phyloP scores from a whole-genome alignment of 2,329 filamentous ascomycete genomes.

The Pseudogymnoascus sp. region DNA sequence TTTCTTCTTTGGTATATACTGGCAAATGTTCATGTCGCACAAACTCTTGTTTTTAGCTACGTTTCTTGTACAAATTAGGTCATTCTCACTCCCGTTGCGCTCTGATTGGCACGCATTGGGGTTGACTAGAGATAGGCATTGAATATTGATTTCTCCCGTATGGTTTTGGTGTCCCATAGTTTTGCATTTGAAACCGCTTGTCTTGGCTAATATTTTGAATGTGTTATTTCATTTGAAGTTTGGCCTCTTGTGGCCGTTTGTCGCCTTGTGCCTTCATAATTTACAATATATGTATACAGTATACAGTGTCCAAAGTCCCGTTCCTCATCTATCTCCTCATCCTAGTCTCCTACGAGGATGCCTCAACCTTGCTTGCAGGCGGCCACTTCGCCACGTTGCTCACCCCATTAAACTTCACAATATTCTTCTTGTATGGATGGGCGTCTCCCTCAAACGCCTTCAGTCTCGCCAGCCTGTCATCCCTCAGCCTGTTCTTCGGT shows the following conservation, averaged over 20 bases:
- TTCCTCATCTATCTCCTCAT: background rate
- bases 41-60: background rate
- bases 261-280: background rate
- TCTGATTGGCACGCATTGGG: background rate
- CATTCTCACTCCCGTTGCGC: background rate
- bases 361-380: background rate
- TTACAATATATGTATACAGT: slow-evolving; percentile 9
- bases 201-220: background rate
- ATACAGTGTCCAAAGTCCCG: slow-evolving; percentile 3
- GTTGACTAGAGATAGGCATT: background rate
- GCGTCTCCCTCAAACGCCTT: slow-evolving; percentile 93
- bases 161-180: background rate
- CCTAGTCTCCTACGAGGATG: background rate
- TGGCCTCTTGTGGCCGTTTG: background rate
- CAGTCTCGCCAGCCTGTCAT: slow-evolving; percentile 77
- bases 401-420: slow-evolving; percentile 64
- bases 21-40: background rate
- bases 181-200: background rate
- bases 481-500: slow-evolving; percentile 88
- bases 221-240: slow-evolving; percentile 8
- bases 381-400: slow-evolving; percentile 23
- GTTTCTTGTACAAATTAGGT: slow-evolving; percentile 1
- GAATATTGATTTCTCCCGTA: background rate
- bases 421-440: slow-evolving; percentile 87
- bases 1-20: background rate